phyloP scores from a whole-genome alignment of 1,284 basidiomycete genomes.

The Leccinum pseudoinsigne region DNA sequence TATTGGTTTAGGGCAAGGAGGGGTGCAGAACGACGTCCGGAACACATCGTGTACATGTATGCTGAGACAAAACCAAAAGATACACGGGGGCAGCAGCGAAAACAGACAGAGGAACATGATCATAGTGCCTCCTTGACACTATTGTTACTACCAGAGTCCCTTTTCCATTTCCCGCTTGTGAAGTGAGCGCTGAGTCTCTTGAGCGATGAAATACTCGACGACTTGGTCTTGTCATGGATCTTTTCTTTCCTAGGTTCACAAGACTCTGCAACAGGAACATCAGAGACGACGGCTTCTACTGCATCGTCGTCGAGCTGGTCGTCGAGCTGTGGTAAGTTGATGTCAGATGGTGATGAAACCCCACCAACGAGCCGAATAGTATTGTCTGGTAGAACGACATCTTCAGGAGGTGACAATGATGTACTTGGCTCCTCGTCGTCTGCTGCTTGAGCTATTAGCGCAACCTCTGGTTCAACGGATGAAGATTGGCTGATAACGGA shows the following conservation, averaged over 20 bases:
- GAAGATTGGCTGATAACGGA: constrained; percentile 25
- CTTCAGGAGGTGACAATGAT: constrained; percentile 7
- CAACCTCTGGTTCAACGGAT: constrained; percentile 9
- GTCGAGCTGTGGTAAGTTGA: constrained; percentile 24
- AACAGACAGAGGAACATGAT: constrained; percentile 18
- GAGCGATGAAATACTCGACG: constrained; percentile 49
- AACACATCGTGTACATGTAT: constrained; percentile 25
- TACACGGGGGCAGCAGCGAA: constrained; percentile 8
- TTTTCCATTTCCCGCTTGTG: constrained; percentile 46
- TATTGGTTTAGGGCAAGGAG: constrained; percentile 4
- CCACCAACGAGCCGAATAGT: constrained; percentile 62
- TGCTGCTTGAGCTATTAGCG: neutral
- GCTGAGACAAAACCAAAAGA: constrained; percentile 20
- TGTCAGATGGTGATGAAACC: constrained; percentile 39
- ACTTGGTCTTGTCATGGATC: constrained; percentile 53
- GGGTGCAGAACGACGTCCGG: constrained; percentile 13
- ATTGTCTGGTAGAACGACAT: constrained; percentile 25
- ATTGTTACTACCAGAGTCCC: constrained; percentile 48
- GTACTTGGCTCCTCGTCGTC: constrained; percentile 9
- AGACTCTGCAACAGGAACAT: constrained; percentile 24
- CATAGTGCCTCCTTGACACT: constrained; percentile 31
- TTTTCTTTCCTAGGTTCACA: constrained; percentile 20
- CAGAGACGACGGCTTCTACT: constrained; percentile 28
- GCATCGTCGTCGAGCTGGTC: constrained; percentile 26
- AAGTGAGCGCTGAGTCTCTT: constrained; percentile 50